Evolutionary conservation across 257 asterid species (phyloP).

Genomic region (Apocynum venetum): DNA sequence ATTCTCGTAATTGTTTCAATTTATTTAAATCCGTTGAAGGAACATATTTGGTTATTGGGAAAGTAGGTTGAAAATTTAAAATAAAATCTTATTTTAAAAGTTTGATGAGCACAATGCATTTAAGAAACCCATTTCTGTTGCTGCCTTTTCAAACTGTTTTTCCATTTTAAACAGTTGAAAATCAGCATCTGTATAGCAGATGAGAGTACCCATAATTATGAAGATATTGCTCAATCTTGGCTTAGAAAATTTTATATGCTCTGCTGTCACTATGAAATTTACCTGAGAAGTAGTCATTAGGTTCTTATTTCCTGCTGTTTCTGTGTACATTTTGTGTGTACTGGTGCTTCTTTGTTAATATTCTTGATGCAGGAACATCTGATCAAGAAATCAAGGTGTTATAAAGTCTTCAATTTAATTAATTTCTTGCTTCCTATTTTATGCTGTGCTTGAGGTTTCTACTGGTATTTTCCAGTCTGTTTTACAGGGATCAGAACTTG

Average conservation of each 20-base stretch:
- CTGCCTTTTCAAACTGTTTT: not conserved
- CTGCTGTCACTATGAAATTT: not conserved
- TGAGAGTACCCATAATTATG: not conserved
- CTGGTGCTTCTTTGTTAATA: not conserved
- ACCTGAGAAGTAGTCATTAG: not conserved
- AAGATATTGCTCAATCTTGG: not conserved
- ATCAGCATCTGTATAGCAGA: not conserved
- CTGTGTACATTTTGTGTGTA: not conserved
- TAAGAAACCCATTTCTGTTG: not conserved
- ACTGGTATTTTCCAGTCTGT: constrained; percentile 51
- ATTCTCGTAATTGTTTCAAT: not conserved
- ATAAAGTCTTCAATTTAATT: constrained; percentile 11
- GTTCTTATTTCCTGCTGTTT: not conserved
- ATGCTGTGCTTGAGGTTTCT: constrained; percentile 43
- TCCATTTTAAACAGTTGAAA: not conserved
- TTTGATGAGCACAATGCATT: not conserved
- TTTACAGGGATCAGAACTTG: constrained; percentile 68
- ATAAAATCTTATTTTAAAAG: not conserved
- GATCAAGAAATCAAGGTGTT: constrained; percentile 16
- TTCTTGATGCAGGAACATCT: not conserved
- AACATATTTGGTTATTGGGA: not conserved
- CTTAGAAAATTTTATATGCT: not conserved
- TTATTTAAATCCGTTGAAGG: not conserved
- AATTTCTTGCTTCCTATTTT: constrained; percentile 15
- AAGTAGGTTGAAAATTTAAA: not conserved